These are phyloP conservation scores for Phytophthora boehmeriae DNA, from an alignment of 352 stramenopile genomes.

Conservation along the genomic window DNA sequence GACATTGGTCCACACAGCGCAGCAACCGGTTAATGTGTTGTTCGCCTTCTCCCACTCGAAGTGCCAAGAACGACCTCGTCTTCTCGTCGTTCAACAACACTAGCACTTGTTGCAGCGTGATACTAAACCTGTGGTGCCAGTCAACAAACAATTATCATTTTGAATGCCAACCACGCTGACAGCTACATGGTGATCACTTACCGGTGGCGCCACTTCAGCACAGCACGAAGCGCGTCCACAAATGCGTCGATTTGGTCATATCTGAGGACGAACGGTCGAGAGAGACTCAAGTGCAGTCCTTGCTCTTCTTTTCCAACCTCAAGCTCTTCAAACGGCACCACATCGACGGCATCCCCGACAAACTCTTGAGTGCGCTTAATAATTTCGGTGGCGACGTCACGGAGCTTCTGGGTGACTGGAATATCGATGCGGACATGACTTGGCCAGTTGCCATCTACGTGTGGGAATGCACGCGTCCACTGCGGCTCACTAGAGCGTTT, in stretches of 20 bases:
- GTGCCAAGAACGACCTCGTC: constrained; percentile 75
- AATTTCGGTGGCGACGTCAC: constrained; percentile 22
- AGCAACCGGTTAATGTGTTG: constrained; percentile 47
- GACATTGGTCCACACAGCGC: constrained; percentile 66
- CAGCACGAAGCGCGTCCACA: constrained; percentile 62
- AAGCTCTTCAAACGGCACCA: constrained; percentile 47
- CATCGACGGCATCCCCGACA: constrained; percentile 24
- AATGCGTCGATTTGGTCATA: constrained; percentile 76
- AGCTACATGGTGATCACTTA: constrained; percentile 17
- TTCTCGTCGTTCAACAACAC: constrained; percentile 78
- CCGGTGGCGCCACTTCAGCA: constrained; percentile 75
- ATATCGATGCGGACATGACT: constrained; percentile 72
- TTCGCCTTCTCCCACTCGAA: constrained; percentile 48
- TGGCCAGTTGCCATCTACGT: constrained; percentile 85
- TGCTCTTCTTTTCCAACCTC: constrained; percentile 8
- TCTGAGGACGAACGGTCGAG: constrained; percentile 73
- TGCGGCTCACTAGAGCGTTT: constrained; percentile 39
- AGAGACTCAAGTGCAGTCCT: constrained; percentile 73
- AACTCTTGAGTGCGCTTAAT: constrained; percentile 41
- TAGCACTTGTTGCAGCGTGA: constrained; percentile 43
- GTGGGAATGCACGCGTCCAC: constrained; percentile 71
- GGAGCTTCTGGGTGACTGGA: constrained; percentile 29
- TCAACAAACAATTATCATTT: neutral
- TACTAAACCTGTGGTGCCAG: constrained; percentile 42
- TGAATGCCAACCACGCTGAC: neutral